Evolutionary conservation across 140 eudicot genomes (phyloP), one percentile per base, ranked within the genome.

Genomic region (Anethum foeniculum): DNA sequence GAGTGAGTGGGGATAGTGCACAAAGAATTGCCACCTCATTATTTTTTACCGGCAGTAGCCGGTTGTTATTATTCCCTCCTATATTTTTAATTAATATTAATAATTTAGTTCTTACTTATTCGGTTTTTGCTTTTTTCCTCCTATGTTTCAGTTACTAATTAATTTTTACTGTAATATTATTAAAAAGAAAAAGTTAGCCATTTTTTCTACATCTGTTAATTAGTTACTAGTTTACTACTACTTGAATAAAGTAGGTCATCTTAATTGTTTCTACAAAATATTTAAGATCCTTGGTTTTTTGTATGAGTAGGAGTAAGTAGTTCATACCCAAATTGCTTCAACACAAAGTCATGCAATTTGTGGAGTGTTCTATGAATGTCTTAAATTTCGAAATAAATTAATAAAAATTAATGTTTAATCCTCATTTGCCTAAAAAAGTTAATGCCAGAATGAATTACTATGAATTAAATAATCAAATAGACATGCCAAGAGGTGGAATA

Each of bases 1-100:
- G 67, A 58, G 67, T 23, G 67, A 58, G 67, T 23, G 38, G 67
- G 67, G 67, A 19, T 56, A 0, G 25, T 56, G 49, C 49, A 1
- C 47, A 12, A 46, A 3, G 49, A 46, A 46, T 46, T 46, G 15
- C 14, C 49, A 46, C 49, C 49, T 46, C 49, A 5, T 34, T 34
- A 69, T 34, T 32, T 41, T 16, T 34, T 69, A 69, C 75, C 47
- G 75, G 46, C 75, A 16, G 23, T 69, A 69, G 47, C 75, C 75
- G 47, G 75, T 69, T 34, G 7, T 18, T 36, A 19, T 28, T 23
- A 10, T n/a, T 8, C 30, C 39, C 19, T 56, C 64, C 39, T 5
- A 0, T 28, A 0, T 64, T 7, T 23, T 23, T 2, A 5, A 3
- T 18, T 18, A 3, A 52, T 15, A 52, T 9, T 39, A 39, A 39